Percentiles rank a stretch among this genome's conserved stretches.
These are phyloP conservation scores for Schoenoplectus tabernaemontani DNA, from an alignment of 202 grass and related monocot species.

Conservation along the genomic window DNA sequence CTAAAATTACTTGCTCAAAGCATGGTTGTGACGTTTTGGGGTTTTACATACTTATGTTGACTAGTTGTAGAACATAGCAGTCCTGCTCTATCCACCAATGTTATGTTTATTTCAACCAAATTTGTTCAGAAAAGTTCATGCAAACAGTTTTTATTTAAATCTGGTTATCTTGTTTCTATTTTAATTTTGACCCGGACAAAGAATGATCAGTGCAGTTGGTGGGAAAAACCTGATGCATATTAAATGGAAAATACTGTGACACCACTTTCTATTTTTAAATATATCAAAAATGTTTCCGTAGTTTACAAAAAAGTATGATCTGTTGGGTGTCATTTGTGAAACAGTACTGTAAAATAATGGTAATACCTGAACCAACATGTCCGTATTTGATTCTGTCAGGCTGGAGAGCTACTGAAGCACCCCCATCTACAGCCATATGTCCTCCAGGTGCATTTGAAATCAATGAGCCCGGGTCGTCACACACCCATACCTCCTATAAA, in stretches of 20 bases:
- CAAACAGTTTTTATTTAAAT: background rate
- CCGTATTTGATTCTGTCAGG: conserved; percentile 32
- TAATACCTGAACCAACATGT: conserved; percentile 5
- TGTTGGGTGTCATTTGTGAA: background rate
- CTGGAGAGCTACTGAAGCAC: conserved; percentile 78
- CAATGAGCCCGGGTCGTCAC: conserved; percentile 41
- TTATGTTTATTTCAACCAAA: background rate
- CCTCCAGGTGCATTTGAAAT: conserved; percentile 92
- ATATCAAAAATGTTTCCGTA: background rate
- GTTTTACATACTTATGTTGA: background rate
- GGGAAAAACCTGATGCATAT: background rate
- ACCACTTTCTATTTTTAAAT: background rate
- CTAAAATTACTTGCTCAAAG: background rate
- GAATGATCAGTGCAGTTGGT: background rate
- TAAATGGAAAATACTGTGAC: background rate
- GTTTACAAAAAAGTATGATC: background rate
- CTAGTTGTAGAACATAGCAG: background rate
- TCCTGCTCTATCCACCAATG: background rate
- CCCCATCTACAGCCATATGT: conserved; percentile 84
- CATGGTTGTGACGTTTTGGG: background rate
- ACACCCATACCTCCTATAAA: conserved; percentile 36
- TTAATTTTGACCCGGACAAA: background rate
- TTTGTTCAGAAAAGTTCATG: background rate
- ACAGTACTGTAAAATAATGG: background rate
- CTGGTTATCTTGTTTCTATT: background rate